Conservation (phyloP, 768 basidiomycete genomes). For the Clitopilus passeckerianus region DNA sequence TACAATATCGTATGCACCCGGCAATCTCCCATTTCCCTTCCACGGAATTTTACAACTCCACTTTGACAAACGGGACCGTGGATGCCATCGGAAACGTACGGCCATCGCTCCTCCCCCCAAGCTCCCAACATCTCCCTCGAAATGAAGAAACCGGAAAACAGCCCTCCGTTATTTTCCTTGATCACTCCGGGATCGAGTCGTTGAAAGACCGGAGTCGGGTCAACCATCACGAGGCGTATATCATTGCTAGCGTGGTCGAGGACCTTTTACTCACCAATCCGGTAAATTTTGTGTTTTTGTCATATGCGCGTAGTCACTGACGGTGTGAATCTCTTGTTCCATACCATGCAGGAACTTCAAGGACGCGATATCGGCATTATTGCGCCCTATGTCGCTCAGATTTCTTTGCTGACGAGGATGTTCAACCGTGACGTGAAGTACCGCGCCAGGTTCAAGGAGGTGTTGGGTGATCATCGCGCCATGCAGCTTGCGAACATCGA, state of each 20-base stretch:
- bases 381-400: slow-evolving; percentile 88
- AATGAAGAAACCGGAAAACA: slow-evolving; percentile 33
- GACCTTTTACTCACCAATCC: slow-evolving; percentile 76
- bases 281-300: slow-evolving; percentile 33
- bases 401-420: slow-evolving; percentile 65
- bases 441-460: slow-evolving; percentile 44
- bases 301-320: slow-evolving; percentile 5
- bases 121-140: slow-evolving; percentile 43
- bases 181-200: slow-evolving; percentile 71
- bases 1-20: slow-evolving; percentile 97
- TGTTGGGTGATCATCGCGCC: slow-evolving; percentile 63
- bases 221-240: slow-evolving; percentile 73
- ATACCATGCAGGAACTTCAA: slow-evolving; percentile 42
- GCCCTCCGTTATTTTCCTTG: slow-evolving; percentile 73
- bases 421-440: slow-evolving; percentile 53
- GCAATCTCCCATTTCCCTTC: slow-evolving; percentile 85
- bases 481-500: slow-evolving; percentile 68
- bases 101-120: slow-evolving; percentile 55
- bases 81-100: slow-evolving; percentile 43
- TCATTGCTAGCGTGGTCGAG: slow-evolving; percentile 76
- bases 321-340: not conserved
- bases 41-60: slow-evolving; percentile 71
- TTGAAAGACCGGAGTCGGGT: slow-evolving; percentile 66
- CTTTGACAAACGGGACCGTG: slow-evolving; percentile 73
- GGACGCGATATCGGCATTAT: slow-evolving; percentile 88